Conservation (phyloP, 2,329 filamentous ascomycete genomes). For the Fusarium heterosporum region DNA sequence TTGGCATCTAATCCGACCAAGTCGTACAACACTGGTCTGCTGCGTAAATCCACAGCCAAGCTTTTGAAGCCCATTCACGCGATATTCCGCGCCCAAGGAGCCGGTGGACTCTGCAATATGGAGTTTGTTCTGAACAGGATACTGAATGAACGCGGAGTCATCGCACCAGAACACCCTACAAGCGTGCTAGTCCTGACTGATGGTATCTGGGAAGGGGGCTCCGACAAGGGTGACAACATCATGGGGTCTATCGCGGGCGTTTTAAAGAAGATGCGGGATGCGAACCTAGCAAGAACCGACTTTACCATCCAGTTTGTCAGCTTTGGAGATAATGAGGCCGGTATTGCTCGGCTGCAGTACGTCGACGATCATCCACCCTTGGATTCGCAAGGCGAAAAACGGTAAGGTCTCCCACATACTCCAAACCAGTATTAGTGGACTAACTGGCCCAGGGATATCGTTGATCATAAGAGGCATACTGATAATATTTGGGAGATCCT, state of each 20-base stretch:
- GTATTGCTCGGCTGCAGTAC: conserved; percentile 7
- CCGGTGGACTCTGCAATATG: conserved; percentile 27
- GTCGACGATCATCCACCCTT: conserved; percentile 18
- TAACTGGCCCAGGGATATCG: conserved; percentile 18
- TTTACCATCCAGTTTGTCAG: conserved; percentile 32
- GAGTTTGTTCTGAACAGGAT: background rate
- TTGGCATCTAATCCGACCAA: conserved; percentile 14
- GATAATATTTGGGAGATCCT: conserved; percentile 25
- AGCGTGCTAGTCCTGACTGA: conserved; percentile 31
- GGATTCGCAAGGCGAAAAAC: background rate
- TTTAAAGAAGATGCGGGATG: background rate
- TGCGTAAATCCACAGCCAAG: no score
- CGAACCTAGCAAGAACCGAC: background rate
- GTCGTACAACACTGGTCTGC: background rate
- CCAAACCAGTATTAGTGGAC: rapidly evolving
- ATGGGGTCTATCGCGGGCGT: conserved; percentile 9
- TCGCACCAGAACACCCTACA: background rate
- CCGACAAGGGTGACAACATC: background rate
- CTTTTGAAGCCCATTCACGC: no score
- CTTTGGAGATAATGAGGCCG: conserved; percentile 20
- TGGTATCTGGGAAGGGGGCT: conserved; percentile 3
- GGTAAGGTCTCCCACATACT: background rate
- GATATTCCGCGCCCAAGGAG: background rate
- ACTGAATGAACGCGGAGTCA: background rate
- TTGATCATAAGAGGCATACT: conserved; percentile 17